These are phyloP conservation scores for Pseudocercospora crystallina DNA, from an alignment of 2,329 filamentous ascomycete genomes.

Conservation along the genomic window DNA sequence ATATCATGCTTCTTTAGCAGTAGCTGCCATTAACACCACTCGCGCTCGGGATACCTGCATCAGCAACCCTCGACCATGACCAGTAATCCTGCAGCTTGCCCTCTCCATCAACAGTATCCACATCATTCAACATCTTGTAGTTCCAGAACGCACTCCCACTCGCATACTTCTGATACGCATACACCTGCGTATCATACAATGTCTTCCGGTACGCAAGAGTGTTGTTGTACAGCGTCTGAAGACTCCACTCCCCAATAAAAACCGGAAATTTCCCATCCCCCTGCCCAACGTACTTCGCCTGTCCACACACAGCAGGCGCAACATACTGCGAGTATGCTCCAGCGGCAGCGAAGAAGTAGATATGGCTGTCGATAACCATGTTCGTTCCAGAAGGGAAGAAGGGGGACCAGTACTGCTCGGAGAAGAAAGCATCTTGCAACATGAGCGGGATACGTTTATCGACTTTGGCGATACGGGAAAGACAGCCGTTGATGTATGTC, in stretches of 20 bases:
- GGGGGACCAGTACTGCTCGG: constrained; percentile 31
- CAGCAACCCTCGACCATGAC: constrained; percentile 7
- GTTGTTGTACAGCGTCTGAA: constrained; percentile 38
- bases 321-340: constrained; percentile 30
- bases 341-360: constrained; percentile 34
- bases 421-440: constrained; percentile 35
- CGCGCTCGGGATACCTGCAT: constrained; percentile 8
- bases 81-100: constrained; percentile 15
- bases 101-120: constrained; percentile 14
- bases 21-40: constrained; percentile 9
- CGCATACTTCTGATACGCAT: constrained; percentile 36
- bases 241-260: constrained; percentile 39
- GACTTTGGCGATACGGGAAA: constrained; percentile 27
- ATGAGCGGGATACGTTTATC: constrained; percentile 36
- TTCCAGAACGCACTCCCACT: constrained; percentile 30
- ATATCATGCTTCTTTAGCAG: not conserved
- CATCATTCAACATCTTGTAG: constrained; percentile 4
- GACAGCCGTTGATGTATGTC: constrained; percentile 35
- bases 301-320: constrained; percentile 28
- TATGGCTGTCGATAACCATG: constrained; percentile 35
- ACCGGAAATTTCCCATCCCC: constrained; percentile 32
- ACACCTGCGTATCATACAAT: constrained; percentile 35
- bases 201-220: constrained; percentile 30
- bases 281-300: constrained; percentile 25
- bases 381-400: constrained; percentile 29